phyloP scores from a whole-genome alignment of 208 protist genomes.

The Histomonas meleagridis region DNA sequence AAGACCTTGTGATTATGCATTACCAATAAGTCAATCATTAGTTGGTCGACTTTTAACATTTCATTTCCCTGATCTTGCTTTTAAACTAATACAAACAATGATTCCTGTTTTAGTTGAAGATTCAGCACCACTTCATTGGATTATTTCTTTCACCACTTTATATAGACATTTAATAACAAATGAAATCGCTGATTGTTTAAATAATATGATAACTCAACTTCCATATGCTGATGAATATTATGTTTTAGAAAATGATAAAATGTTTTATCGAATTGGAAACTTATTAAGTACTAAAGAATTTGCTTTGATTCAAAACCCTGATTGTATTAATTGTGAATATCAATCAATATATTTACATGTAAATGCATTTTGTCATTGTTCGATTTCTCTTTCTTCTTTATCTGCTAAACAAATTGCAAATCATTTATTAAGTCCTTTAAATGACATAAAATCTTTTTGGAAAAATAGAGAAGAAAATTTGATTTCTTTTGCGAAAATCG shows the following conservation, averaged over 20 bases:
- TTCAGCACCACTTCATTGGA: background rate
- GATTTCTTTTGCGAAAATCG: no score
- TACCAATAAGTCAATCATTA: background rate
- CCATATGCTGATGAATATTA: background rate
- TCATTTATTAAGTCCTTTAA: no score
- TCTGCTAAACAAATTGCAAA: background rate
- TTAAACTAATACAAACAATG: background rate
- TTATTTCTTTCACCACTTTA: background rate
- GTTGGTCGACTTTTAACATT: background rate
- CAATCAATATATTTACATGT: background rate
- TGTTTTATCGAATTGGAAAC: background rate
- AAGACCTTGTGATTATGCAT: background rate
- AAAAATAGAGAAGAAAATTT: no score
- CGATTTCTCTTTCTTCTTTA: background rate
- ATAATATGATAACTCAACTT: background rate
- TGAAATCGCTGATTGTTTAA: background rate
- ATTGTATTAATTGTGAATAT: background rate
- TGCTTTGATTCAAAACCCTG: background rate
- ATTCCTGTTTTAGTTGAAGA: background rate
- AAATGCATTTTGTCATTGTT: background rate
- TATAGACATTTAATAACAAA: background rate
- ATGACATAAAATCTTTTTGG: no score
- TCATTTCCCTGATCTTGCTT: background rate
- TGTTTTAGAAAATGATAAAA: background rate
- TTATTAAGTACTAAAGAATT: background rate